Base-by-base conservation (phyloP, 1,139 yeast species). In the Scheffersomyces lignicola region DNA sequence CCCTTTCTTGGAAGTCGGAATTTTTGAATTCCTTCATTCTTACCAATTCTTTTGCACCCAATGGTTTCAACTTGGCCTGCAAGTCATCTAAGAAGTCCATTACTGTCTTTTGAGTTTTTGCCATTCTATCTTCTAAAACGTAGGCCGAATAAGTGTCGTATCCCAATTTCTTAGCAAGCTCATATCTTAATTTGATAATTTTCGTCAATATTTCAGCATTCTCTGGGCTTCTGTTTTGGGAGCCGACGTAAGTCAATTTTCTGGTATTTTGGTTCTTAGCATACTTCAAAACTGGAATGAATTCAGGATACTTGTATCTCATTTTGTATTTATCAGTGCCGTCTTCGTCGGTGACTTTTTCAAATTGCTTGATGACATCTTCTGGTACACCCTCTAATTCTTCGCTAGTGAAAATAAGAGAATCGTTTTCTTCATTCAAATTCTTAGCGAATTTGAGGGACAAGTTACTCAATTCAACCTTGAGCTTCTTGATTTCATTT, bases 221-320 rank as follows among this genome's bases (percentile, higher is more conserved):
- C 44, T 67, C 71, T 12, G 80, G 71, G 35, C 74, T 78, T 51
- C 83, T 80, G 52, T 78, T 75, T 54, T 81, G 86, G 54, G 80
- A 82, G 10, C 83, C 89, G 30, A 75, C 50, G 48, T 69, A 81
- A 1, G 88, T 87, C 14, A 56, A 52, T 54, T 78, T 80, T 58
- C 96, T 74, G 2, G 94, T 83, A 11, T 72, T 74, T 27, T 79
- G 74, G 42, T 63, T 62, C 38, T 71, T 66, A 30, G 94, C 90
- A 54, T 78, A 76, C 54, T 83, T 82, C 56, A 84, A 61, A n/a
- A 82, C 81, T 0, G 95, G 95, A 45, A 81, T 64, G 35, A 83
- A 62, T 52, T 86, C 95, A 4, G 95, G 92, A 51, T 84, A 83
- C 56, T 86, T 84, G 65, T 76, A 86, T 3, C 94, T 82, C 67